A percentile compares a stretch with the other conserved stretches of the same genome.
Evolutionary conservation across 2,329 filamentous ascomycete species (phyloP).

Genomic region (Curvularia spicifera): DNA sequence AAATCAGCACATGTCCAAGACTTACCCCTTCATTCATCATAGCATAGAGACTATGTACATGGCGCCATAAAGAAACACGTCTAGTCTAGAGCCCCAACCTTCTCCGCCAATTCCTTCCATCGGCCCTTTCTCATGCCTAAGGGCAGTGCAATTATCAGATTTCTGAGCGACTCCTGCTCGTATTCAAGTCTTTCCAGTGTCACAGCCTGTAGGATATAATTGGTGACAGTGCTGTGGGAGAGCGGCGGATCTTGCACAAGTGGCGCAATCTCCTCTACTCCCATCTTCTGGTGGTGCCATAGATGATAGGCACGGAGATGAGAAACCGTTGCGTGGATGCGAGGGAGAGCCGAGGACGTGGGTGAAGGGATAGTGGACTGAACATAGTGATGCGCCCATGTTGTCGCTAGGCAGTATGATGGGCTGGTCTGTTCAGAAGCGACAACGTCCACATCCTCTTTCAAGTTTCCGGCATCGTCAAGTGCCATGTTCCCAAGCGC

Average conservation of each 20-base stretch:
- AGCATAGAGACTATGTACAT: not conserved
- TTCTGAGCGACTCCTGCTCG: conserved; percentile 28
- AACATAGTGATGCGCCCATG: conserved; percentile 41
- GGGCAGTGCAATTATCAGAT: conserved; percentile 31
- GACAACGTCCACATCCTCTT: conserved; percentile 2
- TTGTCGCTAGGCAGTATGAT: conserved; percentile 31
- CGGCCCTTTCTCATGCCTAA: conserved; percentile 31
- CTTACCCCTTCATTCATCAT: not conserved
- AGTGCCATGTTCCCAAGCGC: conserved; percentile 26
- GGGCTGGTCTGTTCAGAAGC: not conserved
- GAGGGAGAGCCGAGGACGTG: conserved; percentile 21
- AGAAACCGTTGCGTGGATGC: conserved; percentile 40
- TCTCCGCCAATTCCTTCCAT: conserved; percentile 35
- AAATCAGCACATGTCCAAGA: not conserved
- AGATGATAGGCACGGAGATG: conserved; percentile 46
- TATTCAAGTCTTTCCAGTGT: conserved; percentile 39
- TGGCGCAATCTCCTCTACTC: conserved; percentile 29
- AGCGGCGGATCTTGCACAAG: conserved; percentile 43
- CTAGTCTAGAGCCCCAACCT: conserved; percentile 23
- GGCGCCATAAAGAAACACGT: not conserved
- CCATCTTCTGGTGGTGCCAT: conserved; percentile 40
- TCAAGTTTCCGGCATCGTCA: conserved; percentile 19
- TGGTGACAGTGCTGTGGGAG: conserved; percentile 33
- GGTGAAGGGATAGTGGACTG: conserved; percentile 38
- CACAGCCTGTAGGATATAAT: conserved; percentile 43